Base-by-base conservation (phyloP, 2,329 filamentous ascomycete species). In the Alternaria ethzedia region DNA sequence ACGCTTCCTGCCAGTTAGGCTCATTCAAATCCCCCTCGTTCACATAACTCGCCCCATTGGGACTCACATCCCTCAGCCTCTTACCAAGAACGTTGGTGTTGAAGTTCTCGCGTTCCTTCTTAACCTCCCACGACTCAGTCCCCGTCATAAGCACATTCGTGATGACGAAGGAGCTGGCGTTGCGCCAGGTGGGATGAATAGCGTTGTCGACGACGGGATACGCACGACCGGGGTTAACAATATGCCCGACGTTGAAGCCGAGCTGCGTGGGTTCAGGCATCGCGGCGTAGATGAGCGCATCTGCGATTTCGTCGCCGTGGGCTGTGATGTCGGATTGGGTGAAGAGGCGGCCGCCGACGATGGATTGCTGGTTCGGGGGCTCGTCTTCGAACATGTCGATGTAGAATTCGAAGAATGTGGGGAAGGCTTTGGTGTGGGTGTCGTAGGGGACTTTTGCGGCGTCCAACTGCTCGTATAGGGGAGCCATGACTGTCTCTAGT, bases 351-450 rank as follows among this genome's bases (percentile, higher is more conserved):
- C 77, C 77, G 43, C 77, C 77, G 12, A 79, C 70, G 11, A 76
- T 63, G 0, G 75, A 74, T 43, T 75, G 70, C 11, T 72, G 67
- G 49, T 75, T 73, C 4, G 75, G 70, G 13, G 58, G 28, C 59
- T 79, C 77, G 46, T 79, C 77, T 56, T 78, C 75, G 54, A 78
- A 79, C 69, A 79, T 75, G 63, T 78, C 77, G 0, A 75, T 70
- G 61, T 79, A 79, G 58, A 79, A 69, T 59, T 79, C 74, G 63
- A 77, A 79, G 67, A 78, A 78, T 1, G 75, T 77, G 2, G 77
- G 71, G 63, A 78, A 79, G 0, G 73, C 71, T 54, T 64, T 72
- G 43, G 74, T 74, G 52, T 74, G 54, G 7, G 67, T 67, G 50
- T 72, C 70, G 51, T 78, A 78, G 0, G 77, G 77, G 20, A 79